Evolutionary conservation across 2,329 filamentous ascomycete genomes (phyloP).

Genomic region (Fusarium domesticum): DNA sequence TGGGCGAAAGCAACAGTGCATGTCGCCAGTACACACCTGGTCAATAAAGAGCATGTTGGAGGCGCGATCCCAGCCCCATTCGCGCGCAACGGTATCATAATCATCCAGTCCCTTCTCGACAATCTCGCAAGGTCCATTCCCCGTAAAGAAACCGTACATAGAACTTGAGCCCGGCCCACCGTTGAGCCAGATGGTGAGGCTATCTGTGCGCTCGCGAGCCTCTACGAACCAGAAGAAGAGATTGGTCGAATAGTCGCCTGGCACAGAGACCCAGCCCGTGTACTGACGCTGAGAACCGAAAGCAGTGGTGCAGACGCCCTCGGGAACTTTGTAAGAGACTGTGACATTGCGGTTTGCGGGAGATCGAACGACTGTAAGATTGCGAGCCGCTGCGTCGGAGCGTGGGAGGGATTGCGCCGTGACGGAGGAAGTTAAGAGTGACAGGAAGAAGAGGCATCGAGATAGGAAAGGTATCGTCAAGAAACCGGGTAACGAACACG

Average conservation of each 20-base stretch:
- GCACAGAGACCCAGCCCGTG: slow-evolving; percentile 65
- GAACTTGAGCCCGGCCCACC: slow-evolving; percentile 65
- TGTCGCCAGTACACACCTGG: slow-evolving; percentile 38
- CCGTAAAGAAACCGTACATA: slow-evolving; percentile 61
- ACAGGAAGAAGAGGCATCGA: slow-evolving; percentile 15
- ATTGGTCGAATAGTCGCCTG: slow-evolving; percentile 52
- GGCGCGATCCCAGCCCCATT: slow-evolving; percentile 63
- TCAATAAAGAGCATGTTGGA: slow-evolving; percentile 57
- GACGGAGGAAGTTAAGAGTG: slow-evolving; percentile 15
- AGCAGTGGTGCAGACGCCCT: slow-evolving; percentile 62
- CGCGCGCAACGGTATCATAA: slow-evolving; percentile 54
- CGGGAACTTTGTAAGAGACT: slow-evolving; percentile 63
- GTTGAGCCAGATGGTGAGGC: slow-evolving; percentile 61
- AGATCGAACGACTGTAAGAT: slow-evolving; percentile 57
- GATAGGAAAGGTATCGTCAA: slow-evolving; percentile 4
- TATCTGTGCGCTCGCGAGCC: slow-evolving; percentile 41
- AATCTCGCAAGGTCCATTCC: slow-evolving; percentile 54
- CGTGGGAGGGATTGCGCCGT: slow-evolving; percentile 36
- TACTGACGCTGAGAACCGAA: slow-evolving; percentile 66
- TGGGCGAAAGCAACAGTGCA: background rate
- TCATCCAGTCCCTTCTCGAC: slow-evolving; percentile 45
- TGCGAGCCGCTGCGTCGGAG: slow-evolving; percentile 31
- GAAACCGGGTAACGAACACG: slow-evolving; percentile 7
- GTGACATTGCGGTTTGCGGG: slow-evolving; percentile 62
- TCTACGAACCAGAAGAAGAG: slow-evolving; percentile 52